Evolutionary conservation across 148 eudicot genomes (phyloP).

Genomic region (Gaultheria prostrata): DNA sequence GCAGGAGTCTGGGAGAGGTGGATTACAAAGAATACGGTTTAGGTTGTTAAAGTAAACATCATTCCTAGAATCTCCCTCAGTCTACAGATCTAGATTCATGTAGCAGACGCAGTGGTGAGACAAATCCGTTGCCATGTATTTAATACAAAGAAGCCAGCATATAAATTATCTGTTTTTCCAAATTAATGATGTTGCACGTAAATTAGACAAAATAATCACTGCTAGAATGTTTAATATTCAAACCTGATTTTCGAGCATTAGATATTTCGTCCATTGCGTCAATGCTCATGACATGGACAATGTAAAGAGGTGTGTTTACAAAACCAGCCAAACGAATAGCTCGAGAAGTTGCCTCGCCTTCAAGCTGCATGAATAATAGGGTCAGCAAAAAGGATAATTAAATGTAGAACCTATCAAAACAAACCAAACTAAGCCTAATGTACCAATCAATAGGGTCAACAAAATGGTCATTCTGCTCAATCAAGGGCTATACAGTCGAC

Average conservation of each 20-base stretch:
- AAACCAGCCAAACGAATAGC: constrained; percentile 92
- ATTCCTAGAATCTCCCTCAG: background rate
- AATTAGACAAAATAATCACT: background rate
- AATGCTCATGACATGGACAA: constrained; percentile 97
- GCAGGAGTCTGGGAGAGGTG: background rate
- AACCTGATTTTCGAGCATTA: constrained; percentile 92
- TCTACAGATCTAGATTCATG: background rate
- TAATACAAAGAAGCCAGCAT: background rate
- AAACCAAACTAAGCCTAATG: background rate
- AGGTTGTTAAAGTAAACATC: background rate
- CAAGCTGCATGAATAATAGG: constrained; percentile 53
- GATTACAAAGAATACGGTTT: background rate
- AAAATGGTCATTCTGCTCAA: background rate
- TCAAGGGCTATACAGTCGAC: background rate
- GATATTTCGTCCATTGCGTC: constrained; percentile 99
- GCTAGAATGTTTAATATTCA: background rate
- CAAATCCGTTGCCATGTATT: background rate
- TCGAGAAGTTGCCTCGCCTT: constrained; percentile 96
- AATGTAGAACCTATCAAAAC: background rate
- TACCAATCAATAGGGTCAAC: background rate
- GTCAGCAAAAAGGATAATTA: constrained; percentile 4
- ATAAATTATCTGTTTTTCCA: background rate
- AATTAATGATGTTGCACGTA: background rate
- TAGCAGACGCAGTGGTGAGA: background rate
- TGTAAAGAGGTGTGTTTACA: constrained; percentile 83